Base-by-base conservation (phyloP, 192 early-diverging fungal genomes). In the Chytriomyces confervae region DNA sequence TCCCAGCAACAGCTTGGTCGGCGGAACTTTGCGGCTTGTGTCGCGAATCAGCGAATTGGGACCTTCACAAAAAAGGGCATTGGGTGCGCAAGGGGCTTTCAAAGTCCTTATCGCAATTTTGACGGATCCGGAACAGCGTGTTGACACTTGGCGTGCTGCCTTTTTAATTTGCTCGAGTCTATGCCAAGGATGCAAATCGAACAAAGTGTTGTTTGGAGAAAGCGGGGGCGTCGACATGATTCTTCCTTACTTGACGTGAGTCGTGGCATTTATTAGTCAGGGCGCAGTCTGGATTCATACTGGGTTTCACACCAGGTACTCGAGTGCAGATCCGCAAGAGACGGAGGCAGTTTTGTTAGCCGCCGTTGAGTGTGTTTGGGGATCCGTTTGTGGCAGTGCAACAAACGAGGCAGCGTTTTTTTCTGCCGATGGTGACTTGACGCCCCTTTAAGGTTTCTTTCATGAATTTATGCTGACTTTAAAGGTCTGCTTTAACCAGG, bases 301-400 rank as follows among this genome's bases (percentile, higher is more conserved):
- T 13, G 4, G 29, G 45, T 73, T 6, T 46, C 20, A 29, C 50
- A 29, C 27, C 69, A 83, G 80, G 49, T 85, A 71, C 69, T 69
- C 65, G 6, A 80, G 83, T 3, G 65, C 84, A 8, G 80, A 85
- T 53, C 72, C 81, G 5, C 50, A 79, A 62, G 83, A 87, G 64
- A 79, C 74, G 27, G 77, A 83, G n/a, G 24, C 66, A 9, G 66
- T 87, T 5, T 9, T 81, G 27, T 45, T 85, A n/a, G 50, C 78
- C 6, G 78, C 78, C 0, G 80, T 83, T 18, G 85, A 86, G 72
- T 84, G 82, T 68, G 81, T 86, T 13, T 86, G 85, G 85, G 81
- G 82, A 1, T 77, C 80, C n/a, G 77, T 86, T 61, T 86, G 85
- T 75, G 82, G 85, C 20, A 63, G 61, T 61, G 77, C 50, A 11